Conservation (phyloP, 805 yeast genomes). For the Cyberlindnera suaveolens region DNA sequence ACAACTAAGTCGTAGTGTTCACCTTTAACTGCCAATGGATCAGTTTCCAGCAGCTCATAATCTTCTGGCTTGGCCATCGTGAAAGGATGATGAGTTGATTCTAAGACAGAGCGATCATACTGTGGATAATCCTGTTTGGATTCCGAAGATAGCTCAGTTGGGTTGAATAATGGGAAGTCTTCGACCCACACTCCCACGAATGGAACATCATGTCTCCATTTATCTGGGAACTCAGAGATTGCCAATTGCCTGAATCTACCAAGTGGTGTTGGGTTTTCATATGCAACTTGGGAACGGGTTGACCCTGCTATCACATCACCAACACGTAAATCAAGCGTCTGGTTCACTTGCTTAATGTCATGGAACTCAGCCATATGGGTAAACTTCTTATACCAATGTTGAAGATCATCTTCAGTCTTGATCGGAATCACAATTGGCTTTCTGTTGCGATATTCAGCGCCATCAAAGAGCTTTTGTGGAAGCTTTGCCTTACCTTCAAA, state of each 20-base stretch:
- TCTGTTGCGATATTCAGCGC: constrained; percentile 44
- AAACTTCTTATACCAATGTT: constrained; percentile 38
- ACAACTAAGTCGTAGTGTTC: constrained; percentile 92
- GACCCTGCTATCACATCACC: constrained; percentile 78
- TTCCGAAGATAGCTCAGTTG: constrained; percentile 39
- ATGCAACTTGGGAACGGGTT: constrained; percentile 63
- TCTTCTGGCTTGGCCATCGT: constrained; percentile 83
- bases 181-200: constrained; percentile 78
- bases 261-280: constrained; percentile 93
- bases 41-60: constrained; percentile 43
- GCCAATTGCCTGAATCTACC: constrained; percentile 81
- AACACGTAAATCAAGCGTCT: constrained; percentile 35
- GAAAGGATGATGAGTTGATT: constrained; percentile 94
- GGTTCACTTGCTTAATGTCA: constrained; percentile 25
- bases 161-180: constrained; percentile 90
- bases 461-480: constrained; percentile 35
- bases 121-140: constrained; percentile 43
- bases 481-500: constrained; percentile 16
- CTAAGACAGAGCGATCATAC: constrained; percentile 43
- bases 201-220: constrained; percentile 29
- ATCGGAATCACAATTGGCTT: constrained; percentile 54
- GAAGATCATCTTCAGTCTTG: constrained; percentile 31
- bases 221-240: constrained; percentile 44
- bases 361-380: constrained; percentile 27
- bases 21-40: constrained; percentile 67